Evolutionary conservation across 805 yeast genomes (phyloP), one percentile per base, ranked within the genome.

Genomic region (Wickerhamomyces alni): DNA sequence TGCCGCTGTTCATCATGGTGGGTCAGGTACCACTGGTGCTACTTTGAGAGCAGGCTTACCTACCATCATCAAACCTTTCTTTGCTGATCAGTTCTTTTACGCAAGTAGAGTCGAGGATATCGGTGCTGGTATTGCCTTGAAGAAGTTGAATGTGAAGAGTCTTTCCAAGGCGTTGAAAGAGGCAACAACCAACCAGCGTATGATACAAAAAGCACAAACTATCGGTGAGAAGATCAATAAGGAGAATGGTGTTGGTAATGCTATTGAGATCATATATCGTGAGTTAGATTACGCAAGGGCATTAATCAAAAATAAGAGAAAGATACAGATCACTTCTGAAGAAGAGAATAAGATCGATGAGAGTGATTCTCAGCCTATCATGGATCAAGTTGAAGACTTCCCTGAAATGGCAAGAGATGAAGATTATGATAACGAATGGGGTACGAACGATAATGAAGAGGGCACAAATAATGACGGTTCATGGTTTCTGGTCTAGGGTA

Each of bases 1-100:
- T 62, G 96, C 91, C 0, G 95, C 95, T 0, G 96, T 91, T 4
- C 98, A 91, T 57, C 98, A 91, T 58, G 98, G 98, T 30, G 98
- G 98, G 0, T 82, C 95, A 0, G 98, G 98, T 2, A 87, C 97
- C 0, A 91, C 97, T 0, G 98, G 98, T 8, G 96, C 96, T 0
- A 74, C 94, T 2, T 59, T 91, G 39, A 68, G 89, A 45, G 82
- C 85, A 12, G 98, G 98, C 0, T 59, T 84, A 25, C 97, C 98
- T 1, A 87, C 95, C 0, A 73, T 91, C 26, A 78, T 91, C 51
- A 91, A 89, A 58, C 98, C 98, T 2, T 91, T 91, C 55, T 91
- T 91, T 59, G 98, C 96, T 0, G 98, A 91, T 61, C 98, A 91
- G 61, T 89, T 86, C 56, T 91, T 91, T 57, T 91, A 86, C 59